Evolutionary conservation across 1,284 basidiomycete species (phyloP).

Genomic region (Malassezia vespertilionis): DNA sequence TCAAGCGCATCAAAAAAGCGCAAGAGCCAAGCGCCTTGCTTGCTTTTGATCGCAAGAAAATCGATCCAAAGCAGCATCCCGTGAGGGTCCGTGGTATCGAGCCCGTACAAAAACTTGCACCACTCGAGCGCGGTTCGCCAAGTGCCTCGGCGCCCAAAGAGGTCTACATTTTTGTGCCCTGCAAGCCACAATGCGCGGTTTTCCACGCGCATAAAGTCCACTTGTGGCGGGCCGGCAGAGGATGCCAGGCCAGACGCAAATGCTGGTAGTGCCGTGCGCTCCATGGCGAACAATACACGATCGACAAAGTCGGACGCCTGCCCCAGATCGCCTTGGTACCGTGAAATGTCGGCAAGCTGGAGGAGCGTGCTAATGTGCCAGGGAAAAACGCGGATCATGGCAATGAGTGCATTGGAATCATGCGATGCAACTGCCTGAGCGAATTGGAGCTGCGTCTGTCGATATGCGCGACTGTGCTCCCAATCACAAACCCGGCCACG

Average conservation of each 20-base stretch:
- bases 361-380: constrained; percentile 45
- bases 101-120: constrained; percentile 37
- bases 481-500: constrained; percentile 30
- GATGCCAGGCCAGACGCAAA: constrained; percentile 35
- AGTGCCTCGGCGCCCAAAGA: constrained; percentile 36
- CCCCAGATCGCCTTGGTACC: constrained; percentile 44
- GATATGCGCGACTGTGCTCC: constrained; percentile 37
- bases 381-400: constrained; percentile 36
- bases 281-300: constrained; percentile 40
- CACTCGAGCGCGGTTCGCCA: constrained; percentile 46
- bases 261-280: constrained; percentile 32
- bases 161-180: constrained; percentile 36
- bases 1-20: constrained; percentile 27
- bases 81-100: constrained; percentile 40
- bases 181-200: constrained; percentile 43
- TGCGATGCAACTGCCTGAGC: constrained; percentile 39
- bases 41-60: constrained; percentile 41
- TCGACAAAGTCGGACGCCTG: constrained; percentile 42
- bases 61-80: constrained; percentile 44
- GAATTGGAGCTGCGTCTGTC: constrained; percentile 41
- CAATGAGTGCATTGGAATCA: constrained; percentile 36
- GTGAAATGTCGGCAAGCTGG: constrained; percentile 38
- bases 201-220: constrained; percentile 39
- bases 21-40: constrained; percentile 37
- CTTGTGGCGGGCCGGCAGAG: constrained; percentile 28